phyloP scores from a whole-genome alignment of 768 basidiomycete species.

The Russula sp. region DNA sequence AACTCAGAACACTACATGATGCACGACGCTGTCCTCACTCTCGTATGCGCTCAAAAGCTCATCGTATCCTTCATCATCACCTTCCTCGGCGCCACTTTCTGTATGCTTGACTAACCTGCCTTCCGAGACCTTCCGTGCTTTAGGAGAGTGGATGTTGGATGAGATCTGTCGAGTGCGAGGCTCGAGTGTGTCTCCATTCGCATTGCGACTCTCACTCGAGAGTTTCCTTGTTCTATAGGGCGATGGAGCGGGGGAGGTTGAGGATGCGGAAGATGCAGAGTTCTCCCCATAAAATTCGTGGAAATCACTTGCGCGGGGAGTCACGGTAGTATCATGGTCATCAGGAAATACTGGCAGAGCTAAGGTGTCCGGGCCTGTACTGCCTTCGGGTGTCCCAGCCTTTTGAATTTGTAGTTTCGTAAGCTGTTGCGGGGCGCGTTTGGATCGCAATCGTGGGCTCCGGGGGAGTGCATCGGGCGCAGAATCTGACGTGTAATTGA shows the following conservation, averaged over 20 bases:
- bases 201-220: conserved; percentile 27
- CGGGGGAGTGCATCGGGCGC: conserved; percentile 33
- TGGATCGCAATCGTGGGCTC: conserved; percentile 46
- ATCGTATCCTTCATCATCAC: conserved; percentile 71
- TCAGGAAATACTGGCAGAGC: conserved; percentile 46
- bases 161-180: conserved; percentile 30
- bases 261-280: conserved; percentile 27
- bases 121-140: conserved; percentile 24
- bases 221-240: conserved; percentile 29
- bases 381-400: not conserved
- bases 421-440: conserved; percentile 43
- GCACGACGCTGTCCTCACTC: conserved; percentile 53
- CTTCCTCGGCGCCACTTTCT: conserved; percentile 68
- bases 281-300: conserved; percentile 28
- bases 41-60: conserved; percentile 78
- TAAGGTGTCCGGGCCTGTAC: conserved; percentile 41
- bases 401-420: conserved; percentile 44
- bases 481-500: conserved; percentile 46
- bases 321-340: conserved; percentile 46
- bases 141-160: conserved; percentile 27
- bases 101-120: conserved; percentile 41
- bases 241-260: conserved; percentile 28
- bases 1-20: conserved; percentile 7
- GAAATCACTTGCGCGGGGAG: conserved; percentile 53
- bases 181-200: conserved; percentile 6